These are phyloP conservation scores for Chrysosporium queenslandicum DNA, from an alignment of 2,329 filamentous ascomycete genomes.

Conservation along the genomic window DNA sequence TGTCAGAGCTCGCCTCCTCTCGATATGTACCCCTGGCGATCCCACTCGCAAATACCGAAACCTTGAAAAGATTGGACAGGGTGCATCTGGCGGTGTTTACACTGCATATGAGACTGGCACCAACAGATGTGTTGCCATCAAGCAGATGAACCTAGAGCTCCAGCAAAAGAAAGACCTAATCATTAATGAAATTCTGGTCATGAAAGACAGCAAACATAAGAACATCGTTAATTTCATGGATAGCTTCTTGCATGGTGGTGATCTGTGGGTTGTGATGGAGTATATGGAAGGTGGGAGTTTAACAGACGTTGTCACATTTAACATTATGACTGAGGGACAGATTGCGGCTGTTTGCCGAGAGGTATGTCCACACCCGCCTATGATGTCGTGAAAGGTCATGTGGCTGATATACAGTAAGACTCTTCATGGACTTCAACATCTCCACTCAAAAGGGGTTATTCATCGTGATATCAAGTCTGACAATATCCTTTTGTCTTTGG, in stretches of 20 bases:
- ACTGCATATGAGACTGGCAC: constrained; percentile 76
- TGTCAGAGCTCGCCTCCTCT: constrained; percentile 69
- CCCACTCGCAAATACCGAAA: constrained; percentile 78
- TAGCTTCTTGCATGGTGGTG: constrained; percentile 79
- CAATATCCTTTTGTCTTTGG: constrained; percentile 86
- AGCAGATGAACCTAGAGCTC: constrained; percentile 98
- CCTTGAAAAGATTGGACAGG: constrained; percentile 92
- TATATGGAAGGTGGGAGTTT: constrained; percentile 98
- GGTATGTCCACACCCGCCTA: constrained; percentile 32
- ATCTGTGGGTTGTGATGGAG: constrained; percentile 99
- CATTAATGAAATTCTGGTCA: constrained; percentile 97
- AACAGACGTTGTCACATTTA: constrained; percentile 97
- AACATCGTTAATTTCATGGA: constrained; percentile 99
- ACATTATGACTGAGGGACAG: constrained; percentile 97
- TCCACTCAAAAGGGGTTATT: constrained; percentile 96
- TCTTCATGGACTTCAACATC: constrained; percentile 78
- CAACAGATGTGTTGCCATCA: constrained; percentile 89
- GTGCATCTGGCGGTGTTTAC: constrained; percentile 90
- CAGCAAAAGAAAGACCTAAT: constrained; percentile 98
- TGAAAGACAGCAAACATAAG: constrained; percentile 97
- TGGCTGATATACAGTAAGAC: constrained; percentile 44
- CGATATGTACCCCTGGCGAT: constrained; percentile 83
- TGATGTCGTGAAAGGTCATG: neutral
- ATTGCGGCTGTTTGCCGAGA: constrained; percentile 94
- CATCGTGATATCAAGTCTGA: constrained; percentile 99